Evolutionary conservation across 1,284 basidiomycete genomes (phyloP), one percentile per base, ranked within the genome.

Genomic region (Apiotrichum laibachii): DNA sequence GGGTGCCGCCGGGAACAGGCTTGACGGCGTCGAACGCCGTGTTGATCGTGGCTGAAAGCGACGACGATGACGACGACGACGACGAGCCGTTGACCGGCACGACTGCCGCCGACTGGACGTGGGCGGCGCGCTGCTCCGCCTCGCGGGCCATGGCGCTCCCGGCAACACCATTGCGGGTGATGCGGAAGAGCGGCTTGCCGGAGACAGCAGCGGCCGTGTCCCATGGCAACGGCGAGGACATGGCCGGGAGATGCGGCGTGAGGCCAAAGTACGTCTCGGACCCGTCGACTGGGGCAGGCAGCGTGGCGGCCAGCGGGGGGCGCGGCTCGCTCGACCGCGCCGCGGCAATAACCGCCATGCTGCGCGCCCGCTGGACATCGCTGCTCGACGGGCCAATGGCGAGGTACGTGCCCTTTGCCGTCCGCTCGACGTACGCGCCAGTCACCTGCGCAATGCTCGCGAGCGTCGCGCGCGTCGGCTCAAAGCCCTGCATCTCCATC

Each of bases 181-280:
- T 51, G 34, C 62, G 62, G 62, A 63, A 63, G 31, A 63, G 43
- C 2, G 43, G 26, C 4, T 56, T 53, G 21, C 40, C 56, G 5
- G 40, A 54, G 8, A 50, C 48, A 6, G 37, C 37, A 19, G 59
- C 53, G 10, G 52, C 50, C 10, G 48, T 51, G 9, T 57, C 46
- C 59, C 59, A 63, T 2, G 55, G 59, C 19, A 60, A 50, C 11
- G 56, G 51, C 6, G 62, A 40, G 3, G 43, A 33, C 21, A 44
- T 26, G 21, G 62, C 39, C 1, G 57, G 58, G n/a, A 40, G 16
- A 39, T 63, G 62, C 2, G 62, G 59, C 0, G 52, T 37, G n/a
- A 63, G 58, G 12, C 49, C 47, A 40, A 50, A 54, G 16, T n/a
- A 22, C 3, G 11, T 10, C 43, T 45, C 43, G 33, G 26, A 11